These are phyloP conservation scores for Aspergillus arachidicola DNA, from an alignment of 2,329 filamentous ascomycete genomes.

Conservation along the genomic window DNA sequence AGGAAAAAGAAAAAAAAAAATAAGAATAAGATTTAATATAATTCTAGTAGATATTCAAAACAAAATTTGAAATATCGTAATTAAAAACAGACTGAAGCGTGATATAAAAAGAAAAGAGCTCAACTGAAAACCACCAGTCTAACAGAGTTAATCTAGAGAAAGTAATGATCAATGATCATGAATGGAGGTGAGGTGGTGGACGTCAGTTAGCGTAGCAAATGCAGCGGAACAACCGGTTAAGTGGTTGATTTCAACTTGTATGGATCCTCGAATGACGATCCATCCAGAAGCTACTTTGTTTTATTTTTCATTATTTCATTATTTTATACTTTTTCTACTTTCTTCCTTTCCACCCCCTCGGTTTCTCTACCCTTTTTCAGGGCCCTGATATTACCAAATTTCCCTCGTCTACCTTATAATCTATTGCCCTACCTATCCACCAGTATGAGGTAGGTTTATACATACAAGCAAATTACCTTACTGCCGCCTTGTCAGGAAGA, in stretches of 20 bases:
- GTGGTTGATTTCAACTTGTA: constrained; percentile 1
- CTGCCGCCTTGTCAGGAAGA: neutral
- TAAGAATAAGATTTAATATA: neutral
- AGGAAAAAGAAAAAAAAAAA: neutral
- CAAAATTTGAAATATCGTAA: neutral
- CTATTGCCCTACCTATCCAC: neutral
- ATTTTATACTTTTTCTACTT: neutral
- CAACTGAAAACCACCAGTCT: neutral
- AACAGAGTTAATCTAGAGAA: neutral
- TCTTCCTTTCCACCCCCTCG: neutral
- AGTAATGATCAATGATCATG: neutral
- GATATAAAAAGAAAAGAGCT: neutral
- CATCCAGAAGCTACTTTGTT: neutral
- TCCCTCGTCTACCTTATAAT: neutral
- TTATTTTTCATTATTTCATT: neutral
- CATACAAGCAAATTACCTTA: neutral
- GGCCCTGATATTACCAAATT: neutral
- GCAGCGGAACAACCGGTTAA: constrained; percentile 16
- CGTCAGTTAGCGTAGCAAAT: constrained; percentile 8
- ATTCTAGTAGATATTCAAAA: neutral
- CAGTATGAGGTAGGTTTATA: neutral
- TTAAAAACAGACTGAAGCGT: neutral
- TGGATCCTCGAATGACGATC: constrained; percentile 5
- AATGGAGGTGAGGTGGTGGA: neutral
- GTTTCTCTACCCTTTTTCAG: neutral